Evolutionary conservation across 176 grass and related monocot species (phyloP).

Genomic region (Bromus sterilis): DNA sequence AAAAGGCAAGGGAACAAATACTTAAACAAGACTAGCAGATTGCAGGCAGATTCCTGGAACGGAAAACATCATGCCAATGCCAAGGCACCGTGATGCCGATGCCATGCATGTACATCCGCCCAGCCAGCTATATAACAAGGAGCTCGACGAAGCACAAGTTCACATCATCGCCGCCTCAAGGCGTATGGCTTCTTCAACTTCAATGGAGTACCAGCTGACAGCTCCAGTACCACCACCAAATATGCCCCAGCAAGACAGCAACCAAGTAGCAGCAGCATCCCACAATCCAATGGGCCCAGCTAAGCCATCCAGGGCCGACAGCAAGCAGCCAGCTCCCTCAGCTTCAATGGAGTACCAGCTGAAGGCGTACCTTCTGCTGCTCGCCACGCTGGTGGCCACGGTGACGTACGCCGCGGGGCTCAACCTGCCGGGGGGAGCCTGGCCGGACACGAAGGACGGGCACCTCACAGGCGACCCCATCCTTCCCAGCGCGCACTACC

Average conservation of each 20-base stretch:
- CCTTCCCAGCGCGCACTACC: not conserved
- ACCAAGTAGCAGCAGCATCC: not conserved
- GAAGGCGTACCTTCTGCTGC: not conserved
- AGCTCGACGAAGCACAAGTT: not conserved
- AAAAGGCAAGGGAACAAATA: not conserved
- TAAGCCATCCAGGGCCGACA: too few species aligned
- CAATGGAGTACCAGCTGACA: too few species aligned
- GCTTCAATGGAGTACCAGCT: not conserved
- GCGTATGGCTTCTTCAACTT: not conserved
- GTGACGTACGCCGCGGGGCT: slow-evolving; percentile 23
- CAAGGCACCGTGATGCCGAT: not conserved
- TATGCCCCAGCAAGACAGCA: not conserved
- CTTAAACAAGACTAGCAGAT: too few species aligned
- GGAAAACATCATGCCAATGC: not conserved
- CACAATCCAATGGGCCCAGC: not conserved
- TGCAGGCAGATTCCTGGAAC: not conserved
- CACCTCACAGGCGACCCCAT: not conserved
- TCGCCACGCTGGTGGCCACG: slow-evolving; percentile 2
- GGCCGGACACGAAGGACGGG: not conserved
- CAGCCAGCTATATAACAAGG: not conserved
- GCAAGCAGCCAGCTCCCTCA: not conserved
- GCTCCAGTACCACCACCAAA: not conserved
- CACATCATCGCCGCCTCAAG: not conserved
- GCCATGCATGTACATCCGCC: too few species aligned
- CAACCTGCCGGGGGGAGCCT: not conserved